Percentiles rank a stretch among this genome's conserved stretches.
phyloP scores from a whole-genome alignment of 169 alveolate species.

The Cystoisospora suis region DNA sequence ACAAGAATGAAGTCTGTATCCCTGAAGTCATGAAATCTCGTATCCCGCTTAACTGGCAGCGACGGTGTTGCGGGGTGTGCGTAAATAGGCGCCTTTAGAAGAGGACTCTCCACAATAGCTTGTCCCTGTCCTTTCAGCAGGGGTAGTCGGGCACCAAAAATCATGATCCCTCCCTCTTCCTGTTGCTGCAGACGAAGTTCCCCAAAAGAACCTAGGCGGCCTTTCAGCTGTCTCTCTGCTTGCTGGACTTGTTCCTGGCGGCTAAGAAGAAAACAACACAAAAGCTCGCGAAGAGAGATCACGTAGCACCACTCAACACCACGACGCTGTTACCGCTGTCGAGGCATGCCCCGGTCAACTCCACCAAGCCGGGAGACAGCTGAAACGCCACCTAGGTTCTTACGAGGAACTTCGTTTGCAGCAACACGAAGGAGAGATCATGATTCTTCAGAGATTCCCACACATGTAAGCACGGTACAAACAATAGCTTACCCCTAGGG shows the following conservation, averaged over 20 bases:
- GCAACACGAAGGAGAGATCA: neutral
- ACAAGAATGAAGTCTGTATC: constrained; percentile 76
- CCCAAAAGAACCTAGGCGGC: constrained; percentile 66
- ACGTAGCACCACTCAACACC: no score
- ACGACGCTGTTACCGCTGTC: no score
- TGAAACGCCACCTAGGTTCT: neutral
- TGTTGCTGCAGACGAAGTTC: constrained; percentile 58
- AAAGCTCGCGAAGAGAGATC: no score
- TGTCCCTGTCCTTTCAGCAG: constrained; percentile 53
- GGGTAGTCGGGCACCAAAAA: constrained; percentile 19
- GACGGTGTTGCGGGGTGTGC: constrained; percentile 71
- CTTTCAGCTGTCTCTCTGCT: constrained; percentile 45
- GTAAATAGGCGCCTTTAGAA: constrained; percentile 75
- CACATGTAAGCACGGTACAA: no score
- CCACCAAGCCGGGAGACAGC: constrained; percentile 41
- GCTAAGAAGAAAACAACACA: neutral
- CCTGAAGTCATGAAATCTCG: constrained; percentile 65
- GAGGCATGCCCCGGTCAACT: neutral
- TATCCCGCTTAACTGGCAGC: constrained; percentile 48
- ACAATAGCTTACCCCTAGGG: no score
- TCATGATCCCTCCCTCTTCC: neutral
- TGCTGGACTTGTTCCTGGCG: neutral
- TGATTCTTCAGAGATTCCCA: no score
- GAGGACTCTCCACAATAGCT: constrained; percentile 71
- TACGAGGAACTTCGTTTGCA: neutral